Evolutionary conservation across 2,329 filamentous ascomycete species (phyloP).

Genomic region (Xylaria sp.): DNA sequence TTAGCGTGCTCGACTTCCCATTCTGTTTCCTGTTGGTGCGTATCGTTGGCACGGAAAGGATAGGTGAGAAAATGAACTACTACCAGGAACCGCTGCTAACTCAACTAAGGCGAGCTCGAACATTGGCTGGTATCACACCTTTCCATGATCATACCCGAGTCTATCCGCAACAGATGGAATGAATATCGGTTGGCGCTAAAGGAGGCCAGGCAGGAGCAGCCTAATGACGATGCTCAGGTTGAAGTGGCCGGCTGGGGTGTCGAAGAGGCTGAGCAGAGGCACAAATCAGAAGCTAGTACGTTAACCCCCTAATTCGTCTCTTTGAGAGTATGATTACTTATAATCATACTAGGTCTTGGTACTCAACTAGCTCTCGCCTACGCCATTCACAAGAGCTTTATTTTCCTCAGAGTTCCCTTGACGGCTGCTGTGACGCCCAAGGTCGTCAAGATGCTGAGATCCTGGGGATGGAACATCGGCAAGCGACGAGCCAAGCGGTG

Average conservation of each 20-base stretch:
- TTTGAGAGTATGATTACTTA: constrained; percentile 29
- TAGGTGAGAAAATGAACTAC: constrained; percentile 67
- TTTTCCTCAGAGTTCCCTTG: constrained; percentile 92
- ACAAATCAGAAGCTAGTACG: constrained; percentile 78
- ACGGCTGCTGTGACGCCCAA: constrained; percentile 92
- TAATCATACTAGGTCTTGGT: constrained; percentile 61
- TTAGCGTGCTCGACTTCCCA: constrained; percentile 91
- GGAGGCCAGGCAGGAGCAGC: constrained; percentile 55
- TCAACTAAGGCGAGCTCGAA: constrained; percentile 66
- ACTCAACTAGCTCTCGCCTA: constrained; percentile 95
- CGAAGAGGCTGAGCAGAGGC: constrained; percentile 69
- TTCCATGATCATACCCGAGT: constrained; percentile 68
- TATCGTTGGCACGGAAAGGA: constrained; percentile 82
- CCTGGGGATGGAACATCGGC: constrained; percentile 95
- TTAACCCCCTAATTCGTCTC: constrained; percentile 44
- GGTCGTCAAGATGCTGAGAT: constrained; percentile 86
- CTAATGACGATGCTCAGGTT: constrained; percentile 58
- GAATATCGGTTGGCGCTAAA: constrained; percentile 61
- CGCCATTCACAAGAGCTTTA: constrained; percentile 97
- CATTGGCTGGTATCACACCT: constrained; percentile 71
- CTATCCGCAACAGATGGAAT: constrained; percentile 64
- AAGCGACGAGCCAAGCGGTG: constrained; percentile 62
- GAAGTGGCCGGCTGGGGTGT: constrained; percentile 70
- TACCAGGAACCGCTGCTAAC: constrained; percentile 27
- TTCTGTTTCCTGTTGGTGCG: constrained; percentile 93